Evolutionary conservation across 2,329 filamentous ascomycete species (phyloP).

Genomic region (Microdochium paspali): DNA sequence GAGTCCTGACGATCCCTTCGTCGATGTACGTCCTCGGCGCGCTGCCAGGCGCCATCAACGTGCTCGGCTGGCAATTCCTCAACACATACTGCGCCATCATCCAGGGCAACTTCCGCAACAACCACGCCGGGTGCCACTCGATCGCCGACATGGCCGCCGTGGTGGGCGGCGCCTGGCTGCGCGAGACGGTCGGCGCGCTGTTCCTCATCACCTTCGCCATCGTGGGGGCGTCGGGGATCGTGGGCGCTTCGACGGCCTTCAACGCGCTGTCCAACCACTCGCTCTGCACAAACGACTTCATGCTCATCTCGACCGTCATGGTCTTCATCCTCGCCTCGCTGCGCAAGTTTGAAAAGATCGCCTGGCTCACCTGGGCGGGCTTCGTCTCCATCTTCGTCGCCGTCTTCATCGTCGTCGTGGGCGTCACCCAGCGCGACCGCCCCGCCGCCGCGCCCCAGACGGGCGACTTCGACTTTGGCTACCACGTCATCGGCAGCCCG

Average conservation of each 20-base stretch:
- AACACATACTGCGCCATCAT: constrained; percentile 30
- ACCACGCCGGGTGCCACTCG: constrained; percentile 27
- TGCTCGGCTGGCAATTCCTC: constrained; percentile 28
- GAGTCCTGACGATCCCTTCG: constrained; percentile 30
- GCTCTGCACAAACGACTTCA: constrained; percentile 49
- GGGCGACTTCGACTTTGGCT: constrained; percentile 51
- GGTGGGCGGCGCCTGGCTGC: constrained; percentile 39
- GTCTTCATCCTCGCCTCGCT: constrained; percentile 40
- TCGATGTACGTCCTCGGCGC: constrained; percentile 32
- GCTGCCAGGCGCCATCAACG: constrained; percentile 30
- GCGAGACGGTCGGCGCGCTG: constrained; percentile 42
- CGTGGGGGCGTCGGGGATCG: constrained; percentile 45
- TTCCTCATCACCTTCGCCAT: constrained; percentile 51
- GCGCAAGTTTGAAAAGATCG: constrained; percentile 50
- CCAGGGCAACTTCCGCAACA: constrained; percentile 28
- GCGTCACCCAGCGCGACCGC: constrained; percentile 45
- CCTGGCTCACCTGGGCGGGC: constrained; percentile 52
- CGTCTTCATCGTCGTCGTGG: constrained; percentile 48
- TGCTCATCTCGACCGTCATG: constrained; percentile 39
- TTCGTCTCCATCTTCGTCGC: constrained; percentile 49
- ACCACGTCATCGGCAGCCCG: constrained; percentile 43
- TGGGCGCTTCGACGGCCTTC: constrained; percentile 47
- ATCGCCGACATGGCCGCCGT: constrained; percentile 47
- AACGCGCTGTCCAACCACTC: constrained; percentile 51
- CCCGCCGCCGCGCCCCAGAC: constrained; percentile 51